These are phyloP conservation scores for Globisporangium viniferum DNA, from an alignment of 352 stramenopile genomes.

Conservation along the genomic window DNA sequence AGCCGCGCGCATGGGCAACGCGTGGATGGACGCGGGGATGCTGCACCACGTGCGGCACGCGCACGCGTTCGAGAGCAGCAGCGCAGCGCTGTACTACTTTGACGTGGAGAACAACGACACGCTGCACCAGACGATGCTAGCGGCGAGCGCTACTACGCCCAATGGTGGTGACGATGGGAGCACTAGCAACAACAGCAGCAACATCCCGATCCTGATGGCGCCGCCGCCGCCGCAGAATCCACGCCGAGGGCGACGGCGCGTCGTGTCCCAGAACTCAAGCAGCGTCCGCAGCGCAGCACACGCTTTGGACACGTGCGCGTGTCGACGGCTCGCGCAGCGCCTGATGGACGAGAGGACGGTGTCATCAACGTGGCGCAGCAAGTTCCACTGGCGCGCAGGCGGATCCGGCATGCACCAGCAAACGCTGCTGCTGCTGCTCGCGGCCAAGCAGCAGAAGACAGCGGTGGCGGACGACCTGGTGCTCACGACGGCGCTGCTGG, in stretches of 20 bases:
- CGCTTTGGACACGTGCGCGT: not conserved
- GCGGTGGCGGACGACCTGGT: not conserved
- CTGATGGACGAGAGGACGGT: not conserved
- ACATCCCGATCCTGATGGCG: not conserved
- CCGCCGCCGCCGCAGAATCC: not conserved
- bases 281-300: no score
- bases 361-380: not conserved
- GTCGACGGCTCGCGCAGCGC: not conserved
- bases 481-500: not conserved
- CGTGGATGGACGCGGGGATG: constrained; percentile 26
- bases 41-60: constrained; percentile 49
- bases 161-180: not conserved
- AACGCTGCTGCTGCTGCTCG: not conserved
- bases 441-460: not conserved
- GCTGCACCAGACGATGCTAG: not conserved
- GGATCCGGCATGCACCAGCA: not conserved
- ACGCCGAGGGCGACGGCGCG: no score
- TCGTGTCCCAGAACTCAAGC: constrained; percentile 1
- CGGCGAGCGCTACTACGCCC: not conserved
- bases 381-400: not conserved
- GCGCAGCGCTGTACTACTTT: constrained; percentile 33
- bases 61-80: constrained; percentile 28
- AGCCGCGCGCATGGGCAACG: not conserved
- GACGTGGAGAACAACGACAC: constrained; percentile 28
- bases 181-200: not conserved